These are phyloP conservation scores for Gastrodia elata DNA, from an alignment of 106 monocot species.

Conservation along the genomic window DNA sequence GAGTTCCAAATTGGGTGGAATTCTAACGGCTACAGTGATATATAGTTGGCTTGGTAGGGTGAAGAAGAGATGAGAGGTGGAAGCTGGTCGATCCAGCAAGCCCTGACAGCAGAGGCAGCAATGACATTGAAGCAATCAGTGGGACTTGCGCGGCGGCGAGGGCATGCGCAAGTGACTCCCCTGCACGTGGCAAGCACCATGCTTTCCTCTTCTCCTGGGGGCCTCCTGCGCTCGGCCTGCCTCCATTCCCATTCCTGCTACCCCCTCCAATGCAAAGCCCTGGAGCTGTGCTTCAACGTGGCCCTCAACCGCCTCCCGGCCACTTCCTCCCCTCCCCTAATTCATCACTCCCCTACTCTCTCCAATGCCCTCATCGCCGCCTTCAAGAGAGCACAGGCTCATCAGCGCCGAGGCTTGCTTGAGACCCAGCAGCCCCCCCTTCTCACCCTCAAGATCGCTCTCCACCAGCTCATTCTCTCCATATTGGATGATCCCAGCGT, in stretches of 20 bases:
- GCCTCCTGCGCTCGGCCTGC: constrained; percentile 76
- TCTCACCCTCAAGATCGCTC: constrained; percentile 61
- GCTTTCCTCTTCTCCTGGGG: constrained; percentile 58
- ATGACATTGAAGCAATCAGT: constrained; percentile 62
- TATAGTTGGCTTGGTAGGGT: too few relatives aligned
- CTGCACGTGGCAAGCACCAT: constrained; percentile 82
- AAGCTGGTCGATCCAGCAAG: constrained; percentile 57
- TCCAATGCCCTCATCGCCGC: constrained; percentile 88
- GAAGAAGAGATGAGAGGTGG: constrained; percentile 65
- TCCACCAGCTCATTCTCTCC: constrained; percentile 60
- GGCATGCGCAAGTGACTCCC: constrained; percentile 88
- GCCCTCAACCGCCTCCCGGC: constrained; percentile 90
- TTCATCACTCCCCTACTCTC: constrained; percentile 44
- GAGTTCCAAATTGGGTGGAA: too few relatives aligned
- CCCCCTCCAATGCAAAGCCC: constrained; percentile 87
- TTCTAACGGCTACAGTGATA: too few relatives aligned
- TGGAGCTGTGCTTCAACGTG: constrained; percentile 93
- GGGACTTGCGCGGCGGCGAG: constrained; percentile 56
- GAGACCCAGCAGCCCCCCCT: constrained; percentile 61
- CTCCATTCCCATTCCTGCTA: constrained; percentile 78
- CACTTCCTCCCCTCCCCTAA: constrained; percentile 27
- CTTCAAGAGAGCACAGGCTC: constrained; percentile 87
- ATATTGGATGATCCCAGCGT: constrained; percentile 70
- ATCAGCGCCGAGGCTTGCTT: constrained; percentile 70
- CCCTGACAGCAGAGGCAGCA: constrained; percentile 63